Evolutionary conservation across 805 yeast species (phyloP).

Genomic region (Candida koratica): DNA sequence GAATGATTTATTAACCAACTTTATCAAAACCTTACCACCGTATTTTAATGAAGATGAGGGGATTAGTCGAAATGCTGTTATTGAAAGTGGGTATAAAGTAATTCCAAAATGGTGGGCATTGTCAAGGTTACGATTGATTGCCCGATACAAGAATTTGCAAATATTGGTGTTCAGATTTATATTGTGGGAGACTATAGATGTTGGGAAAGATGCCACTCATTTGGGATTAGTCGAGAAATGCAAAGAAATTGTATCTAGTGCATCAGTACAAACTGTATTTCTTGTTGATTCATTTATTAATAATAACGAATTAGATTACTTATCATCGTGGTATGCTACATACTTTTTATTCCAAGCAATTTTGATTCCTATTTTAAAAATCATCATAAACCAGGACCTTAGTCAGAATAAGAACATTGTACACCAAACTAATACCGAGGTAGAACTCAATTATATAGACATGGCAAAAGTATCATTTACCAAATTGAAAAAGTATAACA

Average conservation of each 20-base stretch:
- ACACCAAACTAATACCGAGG: slow-evolving; percentile 10
- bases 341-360: slow-evolving; percentile 20
- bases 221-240: slow-evolving; percentile 17
- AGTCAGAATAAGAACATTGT: neutral
- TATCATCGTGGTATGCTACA: slow-evolving; percentile 19
- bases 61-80: slow-evolving; percentile 8
- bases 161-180: slow-evolving; percentile 20
- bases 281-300: slow-evolving; percentile 15
- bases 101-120: slow-evolving; percentile 20
- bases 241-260: slow-evolving; percentile 16
- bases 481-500: slow-evolving; percentile 15
- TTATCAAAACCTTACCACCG: slow-evolving; percentile 14
- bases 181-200: slow-evolving; percentile 18
- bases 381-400: slow-evolving; percentile 15
- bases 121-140: slow-evolving; percentile 17
- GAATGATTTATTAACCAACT: slow-evolving; percentile 17
- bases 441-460: slow-evolving; percentile 15
- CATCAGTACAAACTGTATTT: slow-evolving; percentile 15
- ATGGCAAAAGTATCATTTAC: slow-evolving; percentile 13
- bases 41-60: slow-evolving; percentile 17
- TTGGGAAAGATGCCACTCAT: slow-evolving; percentile 14
- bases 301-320: slow-evolving; percentile 15
- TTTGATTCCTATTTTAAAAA: slow-evolving; percentile 17
- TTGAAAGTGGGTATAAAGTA: slow-evolving; percentile 10
- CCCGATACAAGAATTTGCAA: slow-evolving; percentile 17